phyloP scores from a whole-genome alignment of 768 basidiomycete species.

The Suillus paluster region DNA sequence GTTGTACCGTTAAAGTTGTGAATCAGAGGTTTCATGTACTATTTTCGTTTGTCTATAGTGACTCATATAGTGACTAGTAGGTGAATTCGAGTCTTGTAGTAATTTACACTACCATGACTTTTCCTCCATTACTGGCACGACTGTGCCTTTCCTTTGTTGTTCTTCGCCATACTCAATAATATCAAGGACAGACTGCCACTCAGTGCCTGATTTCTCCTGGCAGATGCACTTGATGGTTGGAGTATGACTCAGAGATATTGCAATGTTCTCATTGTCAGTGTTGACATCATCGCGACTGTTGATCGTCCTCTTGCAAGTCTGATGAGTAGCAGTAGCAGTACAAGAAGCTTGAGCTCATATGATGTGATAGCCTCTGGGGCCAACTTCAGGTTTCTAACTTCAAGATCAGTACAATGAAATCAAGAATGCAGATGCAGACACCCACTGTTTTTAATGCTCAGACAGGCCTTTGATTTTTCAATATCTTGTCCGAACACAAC shows the following conservation, averaged over 20 bases:
- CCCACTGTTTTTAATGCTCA: no score
- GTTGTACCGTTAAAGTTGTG: no score
- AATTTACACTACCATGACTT: background rate
- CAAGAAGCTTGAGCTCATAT: background rate
- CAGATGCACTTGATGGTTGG: background rate
- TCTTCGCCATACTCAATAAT: background rate
- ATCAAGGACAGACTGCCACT: background rate
- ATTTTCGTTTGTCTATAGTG: background rate
- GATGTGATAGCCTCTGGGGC: background rate
- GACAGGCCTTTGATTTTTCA: no score
- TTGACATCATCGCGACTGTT: background rate
- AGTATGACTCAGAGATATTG: background rate
- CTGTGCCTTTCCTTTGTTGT: background rate
- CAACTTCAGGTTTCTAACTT: background rate
- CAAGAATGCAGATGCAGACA: no score
- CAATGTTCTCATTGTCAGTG: background rate
- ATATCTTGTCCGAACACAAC: no score
- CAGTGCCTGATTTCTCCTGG: background rate
- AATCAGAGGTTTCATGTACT: no score
- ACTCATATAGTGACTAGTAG: background rate
- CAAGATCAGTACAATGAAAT: background rate
- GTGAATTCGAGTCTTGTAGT: no score
- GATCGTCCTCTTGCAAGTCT: background rate
- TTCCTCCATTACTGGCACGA: no score
- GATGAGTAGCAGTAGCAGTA: no score